Evolutionary conservation across 768 basidiomycete genomes (phyloP), one percentile per base, ranked within the genome.

Genomic region (Nevesoporus exiguus): DNA sequence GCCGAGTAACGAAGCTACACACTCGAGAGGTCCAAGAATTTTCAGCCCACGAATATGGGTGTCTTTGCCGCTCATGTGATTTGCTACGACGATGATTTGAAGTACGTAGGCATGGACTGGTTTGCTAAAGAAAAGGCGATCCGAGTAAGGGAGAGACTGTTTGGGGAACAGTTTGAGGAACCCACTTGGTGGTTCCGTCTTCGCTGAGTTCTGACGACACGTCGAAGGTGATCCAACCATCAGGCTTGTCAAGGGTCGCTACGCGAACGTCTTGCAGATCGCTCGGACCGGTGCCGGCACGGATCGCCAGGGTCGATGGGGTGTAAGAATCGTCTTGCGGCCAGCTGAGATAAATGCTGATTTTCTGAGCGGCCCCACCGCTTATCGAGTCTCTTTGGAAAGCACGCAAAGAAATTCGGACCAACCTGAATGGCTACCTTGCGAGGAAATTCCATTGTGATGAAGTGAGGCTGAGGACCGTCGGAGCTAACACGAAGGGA

Each of bases 41-140:
- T 79, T 84, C 37, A 98, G 71, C 4, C 96, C 95, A 13, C 97
- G 84, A 17, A 99, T 90, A 73, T 99, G 97, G 9, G 97, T 98
- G 71, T 99, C 97, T 68, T 98, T 98, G 7, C 97, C 97, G 62
- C 95, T 98, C 86, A 97, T 88, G 66, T 98, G 94, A 66, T 98
- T 99, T 21, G 88, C 85, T 14, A 93, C 77, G 46, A 99, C 81
- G 54, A 95, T 86, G 40, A 98, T 78, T 68, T 98, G 93, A 3
- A 99, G 72, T 10, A 98, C 83, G 64, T 96, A 94, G 2, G 92
- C 90, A 59, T 88, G 83, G 13, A 98, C 82, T 0, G 93, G 88
- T 67, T 88, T 91, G 54, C 94, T 96, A 63, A 36, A 24, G 15
- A 25, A 49, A 21, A 42, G n/a, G 3, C 21, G 47, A 30, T 15